Percentiles rank a stretch among this genome's conserved stretches.
Evolutionary conservation across 2,329 filamentous ascomycete species (phyloP).

Genomic region (Diaporthe ampelina): DNA sequence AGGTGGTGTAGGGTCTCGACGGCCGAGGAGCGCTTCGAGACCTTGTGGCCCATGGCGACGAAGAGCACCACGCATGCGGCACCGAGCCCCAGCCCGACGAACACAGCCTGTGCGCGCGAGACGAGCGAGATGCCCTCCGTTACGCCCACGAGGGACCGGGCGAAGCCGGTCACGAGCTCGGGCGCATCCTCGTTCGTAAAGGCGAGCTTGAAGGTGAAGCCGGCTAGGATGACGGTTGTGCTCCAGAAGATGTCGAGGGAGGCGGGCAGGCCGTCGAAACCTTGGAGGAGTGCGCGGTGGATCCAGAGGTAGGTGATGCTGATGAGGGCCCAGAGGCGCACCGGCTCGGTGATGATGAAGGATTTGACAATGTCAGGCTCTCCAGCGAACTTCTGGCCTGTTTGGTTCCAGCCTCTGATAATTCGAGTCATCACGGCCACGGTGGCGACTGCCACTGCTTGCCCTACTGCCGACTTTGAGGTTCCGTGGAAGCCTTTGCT

Average conservation of each 20-base stretch:
- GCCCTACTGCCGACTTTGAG: slow-evolving; percentile 47
- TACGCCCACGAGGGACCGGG: slow-evolving; percentile 55
- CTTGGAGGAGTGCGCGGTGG: slow-evolving; percentile 59
- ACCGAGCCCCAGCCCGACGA: slow-evolving; percentile 60
- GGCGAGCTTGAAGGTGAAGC: slow-evolving; percentile 88
- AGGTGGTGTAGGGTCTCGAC: slow-evolving; percentile 74
- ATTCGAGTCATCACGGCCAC: slow-evolving; percentile 76
- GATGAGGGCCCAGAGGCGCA: slow-evolving; percentile 81
- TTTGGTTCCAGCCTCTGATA: slow-evolving; percentile 91
- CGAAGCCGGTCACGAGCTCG: slow-evolving; percentile 75
- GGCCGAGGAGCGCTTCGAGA: slow-evolving; percentile 48
- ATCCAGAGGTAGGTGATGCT: slow-evolving; percentile 77
- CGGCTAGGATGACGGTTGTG: slow-evolving; percentile 62
- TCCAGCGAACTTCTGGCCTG: slow-evolving; percentile 95
- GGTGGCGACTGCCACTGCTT: slow-evolving; percentile 52
- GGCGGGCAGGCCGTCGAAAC: slow-evolving; percentile 58
- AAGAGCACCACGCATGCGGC: slow-evolving; percentile 56
- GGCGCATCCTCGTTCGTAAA: slow-evolving; percentile 92
- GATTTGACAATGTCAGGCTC: slow-evolving; percentile 85
- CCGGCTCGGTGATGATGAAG: slow-evolving; percentile 74
- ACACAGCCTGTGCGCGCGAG: slow-evolving; percentile 63
- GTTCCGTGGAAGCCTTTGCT: slow-evolving; percentile 57
- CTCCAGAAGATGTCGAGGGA: slow-evolving; percentile 57
- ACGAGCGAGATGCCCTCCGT: slow-evolving; percentile 62
- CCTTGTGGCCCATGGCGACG: slow-evolving; percentile 48